Evolutionary conservation across 768 basidiomycete genomes (phyloP).

Genomic region (Lanmaoa pseudosensibilis): DNA sequence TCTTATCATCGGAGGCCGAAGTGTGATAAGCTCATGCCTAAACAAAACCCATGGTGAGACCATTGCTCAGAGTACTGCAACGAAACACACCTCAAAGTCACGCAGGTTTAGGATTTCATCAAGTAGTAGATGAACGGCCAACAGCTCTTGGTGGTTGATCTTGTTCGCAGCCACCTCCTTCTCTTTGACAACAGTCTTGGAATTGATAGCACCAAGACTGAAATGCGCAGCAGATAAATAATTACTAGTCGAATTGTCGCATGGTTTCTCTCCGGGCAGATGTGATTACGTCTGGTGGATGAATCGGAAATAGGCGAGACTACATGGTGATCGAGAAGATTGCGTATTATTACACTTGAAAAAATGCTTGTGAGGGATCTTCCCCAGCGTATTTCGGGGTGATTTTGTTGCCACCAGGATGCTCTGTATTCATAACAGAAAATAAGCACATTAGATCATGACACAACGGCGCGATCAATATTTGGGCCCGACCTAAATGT

Average conservation of each 20-base stretch:
- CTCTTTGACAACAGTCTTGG: slow-evolving; percentile 59
- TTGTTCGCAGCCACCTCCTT: slow-evolving; percentile 67
- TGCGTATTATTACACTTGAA: not conserved
- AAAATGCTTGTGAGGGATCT: slow-evolving; percentile 68
- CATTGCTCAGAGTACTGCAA: too few species aligned
- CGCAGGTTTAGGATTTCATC: slow-evolving; percentile 83
- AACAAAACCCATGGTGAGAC: too few species aligned
- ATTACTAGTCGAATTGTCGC: not conserved
- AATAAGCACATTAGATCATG: not conserved
- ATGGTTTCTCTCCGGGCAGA: slow-evolving; percentile 68
- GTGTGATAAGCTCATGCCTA: slow-evolving; percentile 94
- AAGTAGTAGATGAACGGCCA: slow-evolving; percentile 64
- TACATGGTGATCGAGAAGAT: slow-evolving; percentile 21
- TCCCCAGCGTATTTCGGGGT: slow-evolving; percentile 74
- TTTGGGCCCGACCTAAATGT: too few species aligned
- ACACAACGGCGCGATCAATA: slow-evolving; percentile 26
- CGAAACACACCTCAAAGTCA: slow-evolving; percentile 76
- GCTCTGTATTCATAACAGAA: slow-evolving; percentile 39
- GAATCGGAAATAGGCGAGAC: slow-evolving; percentile 79
- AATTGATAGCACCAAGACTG: slow-evolving; percentile 70
- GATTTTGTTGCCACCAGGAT: slow-evolving; percentile 78
- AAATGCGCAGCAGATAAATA: not conserved
- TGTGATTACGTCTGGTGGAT: slow-evolving; percentile 81
- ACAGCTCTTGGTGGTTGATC: slow-evolving; percentile 59
- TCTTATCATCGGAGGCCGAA: slow-evolving; percentile 87